Evolutionary conservation across 1,284 basidiomycete genomes (phyloP), one percentile per base, ranked within the genome.

Genomic region (Fistulinella cinereoalba): DNA sequence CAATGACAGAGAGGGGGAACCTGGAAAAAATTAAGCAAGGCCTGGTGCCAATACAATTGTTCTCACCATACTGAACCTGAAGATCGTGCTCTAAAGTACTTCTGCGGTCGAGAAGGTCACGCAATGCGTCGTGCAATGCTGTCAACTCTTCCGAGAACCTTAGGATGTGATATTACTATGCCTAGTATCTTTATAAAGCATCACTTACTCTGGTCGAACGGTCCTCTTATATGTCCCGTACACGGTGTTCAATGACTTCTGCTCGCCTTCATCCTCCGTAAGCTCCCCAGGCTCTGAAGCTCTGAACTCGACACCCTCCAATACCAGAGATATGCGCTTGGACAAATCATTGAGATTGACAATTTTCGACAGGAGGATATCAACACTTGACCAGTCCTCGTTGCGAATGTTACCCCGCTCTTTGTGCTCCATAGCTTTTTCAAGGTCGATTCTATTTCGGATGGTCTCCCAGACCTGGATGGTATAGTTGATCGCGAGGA

Each of bases 101-200:
- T 55, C 76, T 77, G 43, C 71, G 62, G 5, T 59, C 56, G 7
- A 80, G 61, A 10, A 85, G 69, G 10, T 67, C 60, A 28, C 71
- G 57, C 28, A 88, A 70, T 6, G 60, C 61, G 4, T 55, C 57
- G 57, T 95, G 88, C 12, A 91, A 66, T 0, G 56, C 46, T 19
- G 58, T 52, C 6, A 95, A 68, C 38, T 77, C 69, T 16, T 72
- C 61, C 0, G 90, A 91, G 60, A 85, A 93, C 37, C 92, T 94
- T 15, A 28, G 36, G 46, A 25, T 39, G 44, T 10, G 27, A 36
- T 33, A 28, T 47, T 42, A 44, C 3, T 22, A 16, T 32, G 34
- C 11, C 24, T 44, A 33, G 33, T 39, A 34, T 31, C 8, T 18
- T 19, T 21, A 41, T 23, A 49, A 43, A 23, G 38, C 5, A n/a